phyloP scores from a whole-genome alignment of 345 rosid species.

The Fremontodendron californicum region DNA sequence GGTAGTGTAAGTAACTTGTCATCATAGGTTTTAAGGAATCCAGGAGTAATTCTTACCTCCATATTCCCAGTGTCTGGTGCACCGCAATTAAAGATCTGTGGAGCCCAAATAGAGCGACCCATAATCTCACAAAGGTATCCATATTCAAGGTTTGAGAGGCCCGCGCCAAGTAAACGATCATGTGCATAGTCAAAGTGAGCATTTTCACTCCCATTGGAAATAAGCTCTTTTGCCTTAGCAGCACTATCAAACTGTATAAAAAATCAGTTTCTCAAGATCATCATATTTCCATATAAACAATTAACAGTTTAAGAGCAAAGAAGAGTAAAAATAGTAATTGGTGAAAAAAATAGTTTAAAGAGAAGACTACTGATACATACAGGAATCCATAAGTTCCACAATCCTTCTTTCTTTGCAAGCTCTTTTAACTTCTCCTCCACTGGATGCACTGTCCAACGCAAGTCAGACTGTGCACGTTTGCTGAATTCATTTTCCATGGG shows the following conservation, averaged over 20 bases:
- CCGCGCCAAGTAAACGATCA: slow-evolving; percentile 72
- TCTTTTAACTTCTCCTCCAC: slow-evolving; percentile 87
- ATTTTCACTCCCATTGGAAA: slow-evolving; percentile 37
- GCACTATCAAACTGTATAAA: slow-evolving; percentile 81
- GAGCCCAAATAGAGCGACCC: slow-evolving; percentile 97
- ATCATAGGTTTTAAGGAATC: too few relatives aligned
- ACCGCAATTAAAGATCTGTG: slow-evolving; percentile 92
- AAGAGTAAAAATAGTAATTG: background rate
- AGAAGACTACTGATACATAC: slow-evolving; percentile 38
- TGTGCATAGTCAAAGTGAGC: slow-evolving; percentile 19
- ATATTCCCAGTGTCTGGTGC: slow-evolving; percentile 99
- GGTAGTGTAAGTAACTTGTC: too few relatives aligned
- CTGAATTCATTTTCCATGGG: slow-evolving; percentile 77
- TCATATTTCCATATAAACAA: background rate
- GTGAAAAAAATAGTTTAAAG: background rate
- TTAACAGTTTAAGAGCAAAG: background rate
- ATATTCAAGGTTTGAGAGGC: slow-evolving; percentile 93
- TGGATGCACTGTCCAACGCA: slow-evolving; percentile 87
- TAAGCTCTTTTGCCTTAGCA: slow-evolving; percentile 65
- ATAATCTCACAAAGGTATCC: slow-evolving; percentile 97
- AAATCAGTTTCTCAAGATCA: background rate
- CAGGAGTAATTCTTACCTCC: slow-evolving; percentile 65
- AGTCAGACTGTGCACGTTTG: slow-evolving; percentile 67
- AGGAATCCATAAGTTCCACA: slow-evolving; percentile 93
- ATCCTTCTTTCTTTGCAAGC: slow-evolving; percentile 81